Base-by-base conservation (phyloP, 75 land plant species). In the Cunninghamia lanceolata region DNA sequence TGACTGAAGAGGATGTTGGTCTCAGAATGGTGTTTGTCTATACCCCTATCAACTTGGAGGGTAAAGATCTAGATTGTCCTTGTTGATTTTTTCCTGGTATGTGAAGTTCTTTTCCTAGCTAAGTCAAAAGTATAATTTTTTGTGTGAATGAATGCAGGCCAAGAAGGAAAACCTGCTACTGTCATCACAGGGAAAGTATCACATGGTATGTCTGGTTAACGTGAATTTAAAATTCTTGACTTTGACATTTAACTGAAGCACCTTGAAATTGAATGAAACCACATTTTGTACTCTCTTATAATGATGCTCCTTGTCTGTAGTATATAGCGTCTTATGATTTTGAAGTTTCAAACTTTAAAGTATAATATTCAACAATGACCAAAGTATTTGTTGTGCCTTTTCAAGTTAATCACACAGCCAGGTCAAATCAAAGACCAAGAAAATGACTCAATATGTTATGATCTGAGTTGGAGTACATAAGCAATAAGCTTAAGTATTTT, bases 1-100 rank as follows among this genome's bases (percentile, higher is more conserved):
- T 98, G 87, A 91, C 93, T 11, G 93, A 94, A 84, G 94, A 98
- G 56, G 99, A 98, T 90, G 91, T 98, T 63, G 99, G 95, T 28
- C 59, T 46, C 16, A 93, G 90, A 14, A 86, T 98, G 88, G 91
- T 89, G 63, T 96, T 98, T 90, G 90, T 89, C 16, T 96, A 96
- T 81, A 89, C 95, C 54, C 99, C 99, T 76, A 91, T 91, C 15
- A 98, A 95, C 84, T 91, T 89, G 86, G 96, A 94, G 86, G 99
- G 99, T 95, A 81, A 68, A 84, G 9, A 66, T 13, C 52, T 30
- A 40, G n/a, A 80, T 42, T 47, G 59, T 45, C 25, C 52, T n/a
- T 47, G 52, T 6, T 43, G 39, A 66, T 52, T 39, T 25, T 34
- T 43, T 28, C 17, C 74, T 19, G 13, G 56, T 14, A 11, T 28